A percentile compares a stretch with the other conserved stretches of the same genome.
Conservation (phyloP, 306 rosid genomes). For the Datisca glomerata region DNA sequence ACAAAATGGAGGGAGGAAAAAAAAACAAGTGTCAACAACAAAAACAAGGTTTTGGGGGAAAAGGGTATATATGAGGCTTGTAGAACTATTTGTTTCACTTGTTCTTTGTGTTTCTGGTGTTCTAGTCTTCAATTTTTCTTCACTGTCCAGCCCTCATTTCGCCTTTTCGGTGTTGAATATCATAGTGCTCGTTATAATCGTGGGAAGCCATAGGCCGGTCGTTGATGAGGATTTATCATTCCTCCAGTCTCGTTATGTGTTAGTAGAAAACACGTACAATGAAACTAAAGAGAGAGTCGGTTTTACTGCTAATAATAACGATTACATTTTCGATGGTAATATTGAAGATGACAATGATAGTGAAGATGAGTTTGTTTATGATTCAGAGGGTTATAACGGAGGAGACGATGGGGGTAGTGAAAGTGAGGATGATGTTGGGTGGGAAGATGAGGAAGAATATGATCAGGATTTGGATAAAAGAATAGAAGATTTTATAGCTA, state of each 20-base stretch:
- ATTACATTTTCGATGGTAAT: neutral
- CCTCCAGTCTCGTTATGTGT: neutral
- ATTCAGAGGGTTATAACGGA: neutral
- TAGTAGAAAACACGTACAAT: neutral
- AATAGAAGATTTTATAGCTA: neutral
- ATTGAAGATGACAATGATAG: neutral
- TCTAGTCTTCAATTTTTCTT: neutral
- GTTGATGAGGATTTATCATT: neutral
- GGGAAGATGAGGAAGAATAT: neutral
- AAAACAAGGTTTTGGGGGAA: too few species aligned
- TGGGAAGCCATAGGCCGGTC: neutral
- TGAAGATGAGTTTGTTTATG: neutral
- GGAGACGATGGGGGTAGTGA: neutral
- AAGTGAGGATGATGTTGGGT: too few species aligned
- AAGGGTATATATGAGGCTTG: too few species aligned
- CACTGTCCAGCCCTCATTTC: neutral
- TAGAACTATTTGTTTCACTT: neutral
- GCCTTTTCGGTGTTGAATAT: neutral
- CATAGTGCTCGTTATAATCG: neutral
- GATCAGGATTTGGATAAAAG: neutral
- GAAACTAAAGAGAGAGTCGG: neutral
- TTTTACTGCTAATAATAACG: too few species aligned
- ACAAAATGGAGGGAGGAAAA: neutral
- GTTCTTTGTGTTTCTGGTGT: neutral
- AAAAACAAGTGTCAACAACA: neutral